Evolutionary conservation across 2,329 filamentous ascomycete genomes (phyloP), one percentile per base, ranked within the genome.

Genomic region (Drechslerella coelobrocha): DNA sequence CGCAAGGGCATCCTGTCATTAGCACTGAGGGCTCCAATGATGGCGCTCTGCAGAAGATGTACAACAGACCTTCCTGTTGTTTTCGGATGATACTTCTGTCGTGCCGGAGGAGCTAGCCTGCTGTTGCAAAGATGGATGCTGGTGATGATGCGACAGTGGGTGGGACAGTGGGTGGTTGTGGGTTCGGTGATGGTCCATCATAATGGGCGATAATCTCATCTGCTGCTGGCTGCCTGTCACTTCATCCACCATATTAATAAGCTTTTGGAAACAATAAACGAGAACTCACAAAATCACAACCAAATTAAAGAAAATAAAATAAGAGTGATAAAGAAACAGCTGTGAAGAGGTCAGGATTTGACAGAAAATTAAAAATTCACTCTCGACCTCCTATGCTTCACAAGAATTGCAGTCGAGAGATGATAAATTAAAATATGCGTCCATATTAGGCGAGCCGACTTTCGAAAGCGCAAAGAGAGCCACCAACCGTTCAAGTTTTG

Each of bases 121-220:
- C n/a, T 55, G 57, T 37, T 62, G 59, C 14, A 62, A 17, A 19
- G 60, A 31, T 45, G 45, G 47, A 23, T 52, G 55, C 48, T 41
- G 41, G 39, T 24, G 55, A 17, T 37, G 55, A 10, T 60, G 55
- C 41, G 9, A 21, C 48, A 17, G 57, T 69, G 57, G 65, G 57
- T 52, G 65, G 52, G 57, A 61, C 31, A 69, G 65, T 50, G 65
- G 37, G n/a, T 47, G 26, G 19, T 50, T 57, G 48, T 63, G 59
- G n/a, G 24, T 45, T 62, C 61, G 66, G 48, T 71, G 66, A 55
- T 71, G 66, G 12, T 71, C 66, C 66, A 71, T 59, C 52, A 71
- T 59, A 37, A 63, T 63, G 19, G 66, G 66, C 10, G 66, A 71
- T 29, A 71, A 31, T 17, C 66, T 21, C 59, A 56, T 51, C 24